phyloP scores from a whole-genome alignment of 2,329 filamentous ascomycete genomes.

The Pezicula neosporulosa region DNA sequence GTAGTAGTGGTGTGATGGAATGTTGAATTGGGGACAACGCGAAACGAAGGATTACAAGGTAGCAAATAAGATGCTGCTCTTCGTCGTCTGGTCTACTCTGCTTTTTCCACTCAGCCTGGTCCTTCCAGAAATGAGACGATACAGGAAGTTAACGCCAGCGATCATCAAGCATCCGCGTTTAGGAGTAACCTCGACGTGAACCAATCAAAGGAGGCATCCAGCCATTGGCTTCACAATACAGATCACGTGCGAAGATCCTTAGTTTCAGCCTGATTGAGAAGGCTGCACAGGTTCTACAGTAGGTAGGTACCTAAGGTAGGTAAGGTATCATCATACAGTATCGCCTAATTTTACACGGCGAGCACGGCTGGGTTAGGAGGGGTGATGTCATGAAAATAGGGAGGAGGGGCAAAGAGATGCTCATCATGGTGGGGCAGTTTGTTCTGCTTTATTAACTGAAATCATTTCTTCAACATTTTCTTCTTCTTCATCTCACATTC shows the following conservation, averaged over 20 bases:
- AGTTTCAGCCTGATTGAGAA: conserved; percentile 1
- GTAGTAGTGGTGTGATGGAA: background rate
- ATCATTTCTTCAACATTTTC: background rate
- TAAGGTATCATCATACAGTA: too few relatives aligned
- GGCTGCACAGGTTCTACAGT: too few relatives aligned
- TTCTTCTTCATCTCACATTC: background rate
- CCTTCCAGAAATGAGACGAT: too few relatives aligned
- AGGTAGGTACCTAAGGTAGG: too few relatives aligned
- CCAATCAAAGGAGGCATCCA: too few relatives aligned
- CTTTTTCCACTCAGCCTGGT: background rate
- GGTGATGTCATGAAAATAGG: conserved; percentile 1
- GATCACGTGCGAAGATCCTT: too few relatives aligned
- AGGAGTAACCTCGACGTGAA: too few relatives aligned
- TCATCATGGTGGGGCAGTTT: conserved; percentile 1
- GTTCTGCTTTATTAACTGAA: background rate
- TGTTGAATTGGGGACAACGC: background rate
- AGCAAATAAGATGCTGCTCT: too few relatives aligned
- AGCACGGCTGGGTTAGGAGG: background rate
- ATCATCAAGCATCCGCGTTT: too few relatives aligned
- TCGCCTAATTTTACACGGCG: background rate
- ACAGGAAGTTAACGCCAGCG: too few relatives aligned
- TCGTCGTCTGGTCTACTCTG: background rate
- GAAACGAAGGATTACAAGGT: too few relatives aligned
- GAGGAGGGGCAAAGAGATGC: background rate
- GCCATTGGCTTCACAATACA: too few relatives aligned